Evolutionary conservation across 73 alveolate genomes (phyloP).

Genomic region (Stentor coeruleus): DNA sequence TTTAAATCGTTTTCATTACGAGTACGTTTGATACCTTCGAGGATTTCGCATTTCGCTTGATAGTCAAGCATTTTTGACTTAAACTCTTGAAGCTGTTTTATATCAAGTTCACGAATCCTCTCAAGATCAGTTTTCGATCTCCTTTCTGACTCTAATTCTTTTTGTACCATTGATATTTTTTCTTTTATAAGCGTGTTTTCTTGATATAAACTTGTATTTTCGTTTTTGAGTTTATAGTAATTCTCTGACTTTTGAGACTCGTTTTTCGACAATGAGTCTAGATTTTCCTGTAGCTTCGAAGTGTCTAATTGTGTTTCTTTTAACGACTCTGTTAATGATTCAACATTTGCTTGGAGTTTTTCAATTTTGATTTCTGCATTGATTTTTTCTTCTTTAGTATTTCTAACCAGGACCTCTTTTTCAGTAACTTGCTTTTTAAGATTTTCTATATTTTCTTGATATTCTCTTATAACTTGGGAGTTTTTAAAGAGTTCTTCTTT

Average conservation of each 20-base stretch:
- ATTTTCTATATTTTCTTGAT: too few relatives aligned
- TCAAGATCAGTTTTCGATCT: neutral
- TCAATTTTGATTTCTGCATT: neutral
- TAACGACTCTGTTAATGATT: neutral
- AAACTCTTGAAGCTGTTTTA: constrained; percentile 8
- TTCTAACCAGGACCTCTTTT: too few relatives aligned
- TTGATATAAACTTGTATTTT: neutral
- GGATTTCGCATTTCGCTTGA: neutral
- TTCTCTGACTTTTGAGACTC: neutral
- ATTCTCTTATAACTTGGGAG: too few relatives aligned
- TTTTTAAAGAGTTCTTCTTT: too few relatives aligned
- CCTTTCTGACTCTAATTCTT: neutral
- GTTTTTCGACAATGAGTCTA: neutral
- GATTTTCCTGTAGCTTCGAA: neutral
- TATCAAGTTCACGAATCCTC: neutral
- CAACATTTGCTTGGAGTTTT: neutral
- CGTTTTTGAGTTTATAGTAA: neutral
- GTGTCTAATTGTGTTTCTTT: constrained; percentile 9
- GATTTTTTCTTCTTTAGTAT: too few relatives aligned
- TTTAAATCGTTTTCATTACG: neutral
- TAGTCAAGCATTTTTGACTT: neutral
- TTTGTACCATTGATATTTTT: neutral
- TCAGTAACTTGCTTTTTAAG: too few relatives aligned
- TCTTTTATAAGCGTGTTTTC: neutral
- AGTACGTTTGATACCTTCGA: neutral